Base-by-base conservation (phyloP, 192 early-diverging fungal genomes). In the Backusella parvicylindrica region DNA sequence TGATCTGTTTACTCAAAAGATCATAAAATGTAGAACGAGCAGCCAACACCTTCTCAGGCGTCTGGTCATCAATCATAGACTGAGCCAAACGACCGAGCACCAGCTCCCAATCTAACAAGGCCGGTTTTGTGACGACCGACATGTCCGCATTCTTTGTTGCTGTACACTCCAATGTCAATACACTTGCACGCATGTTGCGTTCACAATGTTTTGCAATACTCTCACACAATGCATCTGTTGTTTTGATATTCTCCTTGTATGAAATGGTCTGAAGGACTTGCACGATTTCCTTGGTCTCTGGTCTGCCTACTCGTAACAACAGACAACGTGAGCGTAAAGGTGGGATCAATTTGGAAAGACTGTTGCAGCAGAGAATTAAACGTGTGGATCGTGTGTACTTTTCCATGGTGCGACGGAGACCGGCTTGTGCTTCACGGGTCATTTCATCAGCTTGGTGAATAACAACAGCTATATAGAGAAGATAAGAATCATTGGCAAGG, bases 341-440 rank as follows among this genome's bases (percentile, higher is more conserved):
- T 23, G 87, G 77, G 78, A 99, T 97, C 79, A 99, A 95, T 81
- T 94, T 96, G 49, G 91, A 92, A 1, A 95, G 94, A 23, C 89
- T 90, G 66, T 92, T 95, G 73, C 92, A 93, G 82, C 96, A 98
- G 72, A 99, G 79, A 73, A 99, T 95, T 41, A 99, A 84, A 26
- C 98, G 91, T 70, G 98, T 83, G 81, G 96, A 98, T 69, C 77
- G 79, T 88, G 95, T 95, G 81, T 99, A 99, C 85, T 98, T 99
- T 83, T 99, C 98, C 98, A 99, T 99, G 2, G 98, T 99, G n/a
- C 98, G 87, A 70, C 98, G 91, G 70, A 99, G 88, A 30, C 92
- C 97, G 36, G 96, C 92, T 83, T 99, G 98, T 15, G 98, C 97
- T 65, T 97, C 95, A 43, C 92, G 86, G 35, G 91, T 89, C 67